These are phyloP conservation scores for Orbilia ellipsospora DNA, from an alignment of 2,329 filamentous ascomycete genomes.

Conservation along the genomic window DNA sequence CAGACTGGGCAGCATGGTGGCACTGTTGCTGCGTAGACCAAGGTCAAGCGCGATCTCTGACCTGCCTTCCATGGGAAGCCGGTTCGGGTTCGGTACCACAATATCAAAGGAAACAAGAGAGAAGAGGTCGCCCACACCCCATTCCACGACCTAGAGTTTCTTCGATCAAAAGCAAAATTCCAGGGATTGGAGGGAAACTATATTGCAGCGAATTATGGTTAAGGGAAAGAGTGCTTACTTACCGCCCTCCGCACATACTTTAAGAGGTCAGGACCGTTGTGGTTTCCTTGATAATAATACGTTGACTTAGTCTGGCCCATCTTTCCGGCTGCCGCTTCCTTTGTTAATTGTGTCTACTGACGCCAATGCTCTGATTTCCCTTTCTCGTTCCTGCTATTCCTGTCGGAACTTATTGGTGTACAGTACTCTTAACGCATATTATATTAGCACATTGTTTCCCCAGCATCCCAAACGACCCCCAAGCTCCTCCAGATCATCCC, in stretches of 20 bases:
- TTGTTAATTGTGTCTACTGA: constrained; percentile 42
- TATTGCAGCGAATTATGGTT: constrained; percentile 45
- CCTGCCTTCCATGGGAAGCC: constrained; percentile 55
- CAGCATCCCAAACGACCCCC: constrained; percentile 54
- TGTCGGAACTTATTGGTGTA: constrained; percentile 49
- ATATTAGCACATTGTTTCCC: constrained; percentile 40
- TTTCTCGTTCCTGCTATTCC: constrained; percentile 51
- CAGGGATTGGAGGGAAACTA: constrained; percentile 42
- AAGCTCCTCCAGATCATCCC: constrained; percentile 53
- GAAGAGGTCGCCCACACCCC: constrained; percentile 18
- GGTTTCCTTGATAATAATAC: constrained; percentile 23
- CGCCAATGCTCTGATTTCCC: constrained; percentile 37
- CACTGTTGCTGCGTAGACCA: constrained; percentile 53
- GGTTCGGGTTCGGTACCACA: constrained; percentile 54
- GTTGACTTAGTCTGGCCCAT: constrained; percentile 38
- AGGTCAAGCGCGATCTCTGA: constrained; percentile 52
- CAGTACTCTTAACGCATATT: constrained; percentile 49
- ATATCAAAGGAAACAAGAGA: constrained; percentile 41
- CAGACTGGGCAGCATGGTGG: constrained; percentile 41
- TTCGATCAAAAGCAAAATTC: constrained; percentile 51
- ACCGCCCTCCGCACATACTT: constrained; percentile 23
- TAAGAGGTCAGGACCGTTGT: constrained; percentile 46
- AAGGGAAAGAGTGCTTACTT: constrained; percentile 50
- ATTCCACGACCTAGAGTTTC: constrained; percentile 37
- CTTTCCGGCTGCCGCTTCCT: constrained; percentile 55